Base-by-base conservation (phyloP, 176 grass and related monocot species). In the Thalia dealbata region DNA sequence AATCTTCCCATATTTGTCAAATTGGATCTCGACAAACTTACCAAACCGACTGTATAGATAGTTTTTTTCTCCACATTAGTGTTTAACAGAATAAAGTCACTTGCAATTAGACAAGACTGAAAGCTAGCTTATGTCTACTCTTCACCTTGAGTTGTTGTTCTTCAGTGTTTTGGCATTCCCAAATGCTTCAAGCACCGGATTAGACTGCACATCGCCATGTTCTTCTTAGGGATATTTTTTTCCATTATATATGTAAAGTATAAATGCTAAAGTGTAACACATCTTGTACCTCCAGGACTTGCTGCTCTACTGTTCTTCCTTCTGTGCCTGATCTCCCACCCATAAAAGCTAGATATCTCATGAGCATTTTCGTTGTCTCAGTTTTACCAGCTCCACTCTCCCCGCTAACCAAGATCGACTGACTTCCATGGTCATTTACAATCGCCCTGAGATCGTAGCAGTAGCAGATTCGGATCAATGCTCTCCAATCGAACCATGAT, bases 21-120 rank as follows among this genome's bases (percentile, higher is more conserved):
- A 96, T 76, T 96, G 92, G 35, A 96, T 96, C 81, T 96, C 92
- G 69, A 96, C 92, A 74, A 92, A 96, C 77, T 96, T 96, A 82
- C 92, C 92, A 0, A 96, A 96, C 10, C 92, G 89, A 80, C 89
- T 96, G 86, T 51, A 79, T 73, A 69, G 28, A n/a, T 50, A 56
- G 44, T 50, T 64, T 3, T 3, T 27, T 41, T 70, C 67, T 56
- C 42, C 18, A 18, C 50, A 30, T 62, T 68, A 46, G 58, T 26
- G 38, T n/a, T 41, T 19, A 23, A 22, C 26, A 68, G 32, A 24
- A 61, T 71, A 1, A 77, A 61, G 7, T 58, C 44, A 50, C 27
- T 78, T 51, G 60, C 69, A 71, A 56, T 29, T 15, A 63, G 48
- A 78, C 61, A 67, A 77, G 2, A 52, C 21, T 43, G 19, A 72